Conservation (phyloP, 2,329 filamentous ascomycete genomes). For the Trichoderma cornu-damae region DNA sequence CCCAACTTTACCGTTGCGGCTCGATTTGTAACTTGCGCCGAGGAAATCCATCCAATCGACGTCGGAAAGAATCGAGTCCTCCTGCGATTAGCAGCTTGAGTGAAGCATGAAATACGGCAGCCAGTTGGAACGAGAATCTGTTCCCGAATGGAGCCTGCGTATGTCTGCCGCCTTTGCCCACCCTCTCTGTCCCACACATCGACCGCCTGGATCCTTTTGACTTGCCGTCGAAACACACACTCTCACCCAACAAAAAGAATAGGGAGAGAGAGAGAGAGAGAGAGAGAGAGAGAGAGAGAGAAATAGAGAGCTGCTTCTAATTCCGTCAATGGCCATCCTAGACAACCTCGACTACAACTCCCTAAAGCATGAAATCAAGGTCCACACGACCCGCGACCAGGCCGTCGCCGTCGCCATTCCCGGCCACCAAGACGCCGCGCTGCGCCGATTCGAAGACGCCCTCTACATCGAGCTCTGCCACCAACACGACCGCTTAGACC, state of each 20-base stretch:
- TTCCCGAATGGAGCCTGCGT: conserved; percentile 78
- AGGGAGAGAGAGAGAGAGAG: too few species aligned
- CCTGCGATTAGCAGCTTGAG: neutral
- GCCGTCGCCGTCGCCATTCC: conserved; percentile 69
- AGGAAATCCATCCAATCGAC: neutral
- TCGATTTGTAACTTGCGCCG: conserved; percentile 1
- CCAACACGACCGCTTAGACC: conserved; percentile 70
- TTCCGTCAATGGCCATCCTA: conserved; percentile 33
- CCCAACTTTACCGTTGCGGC: neutral
- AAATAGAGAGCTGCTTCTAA: neutral
- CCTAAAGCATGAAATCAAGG: conserved; percentile 78
- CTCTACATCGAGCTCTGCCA: conserved; percentile 65
- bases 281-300: too few species aligned
- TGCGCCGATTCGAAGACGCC: conserved; percentile 62
- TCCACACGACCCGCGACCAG: conserved; percentile 66
- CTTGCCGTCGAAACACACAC: too few species aligned
- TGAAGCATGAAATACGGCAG: conserved; percentile 39
- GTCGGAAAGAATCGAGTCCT: neutral
- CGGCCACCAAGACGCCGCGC: conserved; percentile 56
- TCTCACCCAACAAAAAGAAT: too few species aligned
- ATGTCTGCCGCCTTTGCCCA: conserved; percentile 30
- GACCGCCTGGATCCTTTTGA: too few species aligned
- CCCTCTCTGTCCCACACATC: conserved; percentile 17
- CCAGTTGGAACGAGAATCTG: conserved; percentile 67
- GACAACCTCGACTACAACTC: conserved; percentile 89